Evolutionary conservation across 345 rosid species (phyloP), one percentile per base, ranked within the genome.

Genomic region (Psidium guajava): DNA sequence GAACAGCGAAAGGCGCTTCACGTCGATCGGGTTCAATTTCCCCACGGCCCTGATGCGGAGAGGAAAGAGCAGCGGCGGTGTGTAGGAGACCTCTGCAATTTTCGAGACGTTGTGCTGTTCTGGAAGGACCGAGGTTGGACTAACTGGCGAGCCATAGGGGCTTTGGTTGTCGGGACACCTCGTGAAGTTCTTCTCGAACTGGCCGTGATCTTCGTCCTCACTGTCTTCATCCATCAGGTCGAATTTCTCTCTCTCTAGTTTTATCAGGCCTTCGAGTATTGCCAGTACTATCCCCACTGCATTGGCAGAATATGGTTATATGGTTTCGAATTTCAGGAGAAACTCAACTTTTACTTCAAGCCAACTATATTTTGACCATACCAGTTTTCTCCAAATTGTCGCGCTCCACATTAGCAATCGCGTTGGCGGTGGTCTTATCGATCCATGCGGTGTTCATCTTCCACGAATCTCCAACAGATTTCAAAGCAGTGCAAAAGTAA

Each of bases 381-480:
- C 99, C 96, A n/a, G 89, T 83, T 84, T 92, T 87, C 57, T 92
- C 96, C 4, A 90, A 90, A 36, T 88, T 89, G 54, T 84, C 83
- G 85, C 86, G 84, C 21, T 94, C 93, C 4, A 82, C 89, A 44
- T 90, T 89, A 49, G 87, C 84, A 61, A 88, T 88, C 84, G 89
- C 87, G 12, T 90, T 85, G 27, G 54, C 73, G 54, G 93, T 89
- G 28, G 85, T 86, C 84, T 89, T 91, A 85, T 92, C 93, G 82
- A 90, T 91, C 93, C 93, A 92, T 0, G 91, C 93, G 2, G 90
- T 89, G 84, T 89, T 59, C 82, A 82, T 88, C 84, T 88, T 92
- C 97, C 95, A 96, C 5, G 95, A 90, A 88, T 94, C 95, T 87
- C 95, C 97, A 84, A 92, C 90, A 21, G 92, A 89, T 88, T 87